Percentiles rank a stretch among this genome's conserved stretches.
phyloP scores from a whole-genome alignment of 192 early-diverging fungal species.

The Chytriomyces sp. region DNA sequence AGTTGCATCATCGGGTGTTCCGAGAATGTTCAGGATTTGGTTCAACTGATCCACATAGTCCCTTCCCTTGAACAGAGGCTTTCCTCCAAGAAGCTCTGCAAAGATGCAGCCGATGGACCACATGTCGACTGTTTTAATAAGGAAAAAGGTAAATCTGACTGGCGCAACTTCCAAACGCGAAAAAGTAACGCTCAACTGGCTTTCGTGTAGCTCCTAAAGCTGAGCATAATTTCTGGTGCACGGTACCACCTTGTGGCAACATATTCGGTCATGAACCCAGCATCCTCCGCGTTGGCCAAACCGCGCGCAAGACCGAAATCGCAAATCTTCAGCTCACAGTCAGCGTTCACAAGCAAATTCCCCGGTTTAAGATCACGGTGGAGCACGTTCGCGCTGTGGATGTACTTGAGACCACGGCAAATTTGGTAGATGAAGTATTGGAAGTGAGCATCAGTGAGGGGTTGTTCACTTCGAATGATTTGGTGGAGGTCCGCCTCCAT shows the following conservation, averaged over 20 bases:
- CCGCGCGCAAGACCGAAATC: conserved; percentile 63
- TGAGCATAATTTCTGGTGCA: conserved; percentile 60
- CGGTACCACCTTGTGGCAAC: conserved; percentile 64
- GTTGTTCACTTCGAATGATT: conserved; percentile 92
- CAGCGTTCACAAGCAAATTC: conserved; percentile 58
- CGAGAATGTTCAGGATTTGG: conserved; percentile 91
- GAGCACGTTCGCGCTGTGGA: conserved; percentile 96
- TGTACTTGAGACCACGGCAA: conserved; percentile 93
- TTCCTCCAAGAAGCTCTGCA: conserved; percentile 83
- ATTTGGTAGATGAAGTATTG: conserved; percentile 99
- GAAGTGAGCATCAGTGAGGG: conserved; percentile 92
- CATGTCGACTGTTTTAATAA: conserved; percentile 76
- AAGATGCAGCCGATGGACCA: conserved; percentile 99
- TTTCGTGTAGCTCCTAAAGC: conserved; percentile 58
- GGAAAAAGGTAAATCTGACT: too few relatives aligned
- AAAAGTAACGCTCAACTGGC: conserved; percentile 38
- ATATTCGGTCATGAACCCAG: conserved; percentile 58
- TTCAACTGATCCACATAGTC: conserved; percentile 92
- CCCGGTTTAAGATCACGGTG: conserved; percentile 98
- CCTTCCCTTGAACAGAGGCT: conserved; percentile 59
- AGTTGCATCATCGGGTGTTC: conserved; percentile 90
- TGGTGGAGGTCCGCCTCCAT: conserved; percentile 99
- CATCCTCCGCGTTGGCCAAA: conserved; percentile 31
- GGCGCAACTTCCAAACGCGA: too few relatives aligned
- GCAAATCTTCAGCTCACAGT: conserved; percentile 61